A percentile compares a stretch with the other conserved stretches of the same genome.
These are phyloP conservation scores for Rhytidhysteron rufulum DNA, from an alignment of 2,329 filamentous ascomycete genomes.

Conservation along the genomic window DNA sequence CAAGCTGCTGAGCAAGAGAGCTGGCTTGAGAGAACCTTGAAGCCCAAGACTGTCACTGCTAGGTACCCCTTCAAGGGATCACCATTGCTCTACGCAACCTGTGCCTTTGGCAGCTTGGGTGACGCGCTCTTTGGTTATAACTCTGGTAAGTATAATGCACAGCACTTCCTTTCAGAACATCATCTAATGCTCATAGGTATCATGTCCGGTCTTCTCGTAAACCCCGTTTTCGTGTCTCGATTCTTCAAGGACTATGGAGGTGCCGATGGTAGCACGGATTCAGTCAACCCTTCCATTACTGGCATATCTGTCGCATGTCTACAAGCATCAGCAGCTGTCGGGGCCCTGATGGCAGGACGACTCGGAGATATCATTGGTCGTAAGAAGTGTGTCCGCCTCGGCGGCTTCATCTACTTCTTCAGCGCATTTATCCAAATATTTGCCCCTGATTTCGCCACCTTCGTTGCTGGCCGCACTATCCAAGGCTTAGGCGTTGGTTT, in stretches of 20 bases:
- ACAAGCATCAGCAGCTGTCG: slow-evolving; percentile 34
- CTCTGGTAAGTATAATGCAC: slow-evolving; percentile 23
- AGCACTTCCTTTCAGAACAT: background rate
- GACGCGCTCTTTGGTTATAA: slow-evolving; percentile 43
- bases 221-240: slow-evolving; percentile 37
- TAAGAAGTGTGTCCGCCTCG: slow-evolving; percentile 34
- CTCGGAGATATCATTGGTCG: slow-evolving; percentile 36
- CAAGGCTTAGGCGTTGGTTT: slow-evolving; percentile 35
- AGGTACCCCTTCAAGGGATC: slow-evolving; percentile 38
- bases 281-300: slow-evolving; percentile 36
- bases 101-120: slow-evolving; percentile 38
- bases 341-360: slow-evolving; percentile 31
- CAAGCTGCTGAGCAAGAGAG: slow-evolving; percentile 19
- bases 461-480: slow-evolving; percentile 32
- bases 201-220: slow-evolving; percentile 39
- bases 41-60: slow-evolving; percentile 33
- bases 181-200: slow-evolving; percentile 26
- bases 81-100: slow-evolving; percentile 35
- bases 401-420: slow-evolving; percentile 36
- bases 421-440: slow-evolving; percentile 37
- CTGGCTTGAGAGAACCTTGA: slow-evolving; percentile 34
- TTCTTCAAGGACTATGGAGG: slow-evolving; percentile 39
- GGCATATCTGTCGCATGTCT: slow-evolving; percentile 36
- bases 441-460: slow-evolving; percentile 30
- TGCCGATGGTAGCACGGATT: slow-evolving; percentile 26